Conservation (phyloP, 352 stramenopile genomes). For the Pythium monospermum region DNA sequence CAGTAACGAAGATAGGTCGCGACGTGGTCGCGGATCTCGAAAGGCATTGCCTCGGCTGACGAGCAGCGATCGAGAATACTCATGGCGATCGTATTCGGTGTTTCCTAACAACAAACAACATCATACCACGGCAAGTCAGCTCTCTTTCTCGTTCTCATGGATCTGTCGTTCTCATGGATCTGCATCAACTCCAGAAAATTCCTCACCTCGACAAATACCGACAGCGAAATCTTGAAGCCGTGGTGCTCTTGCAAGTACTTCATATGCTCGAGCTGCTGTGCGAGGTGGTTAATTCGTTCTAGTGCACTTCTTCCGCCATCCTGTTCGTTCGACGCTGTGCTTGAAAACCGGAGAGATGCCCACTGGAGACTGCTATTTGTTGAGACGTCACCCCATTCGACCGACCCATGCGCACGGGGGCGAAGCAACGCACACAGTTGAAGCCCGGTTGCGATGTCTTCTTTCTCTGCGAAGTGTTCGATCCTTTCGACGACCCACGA, state of each 20-base stretch:
- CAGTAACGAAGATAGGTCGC: constrained; percentile 42
- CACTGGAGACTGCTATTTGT: constrained; percentile 12
- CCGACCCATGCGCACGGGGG: too few relatives aligned
- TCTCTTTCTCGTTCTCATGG: not conserved
- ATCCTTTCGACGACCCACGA: constrained; percentile 13
- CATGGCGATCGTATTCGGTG: constrained; percentile 60
- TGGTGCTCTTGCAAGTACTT: constrained; percentile 39
- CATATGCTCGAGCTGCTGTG: constrained; percentile 46
- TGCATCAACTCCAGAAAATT: too few relatives aligned
- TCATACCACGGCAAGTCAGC: not conserved
- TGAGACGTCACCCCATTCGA: not conserved
- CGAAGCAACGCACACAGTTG: constrained; percentile 16
- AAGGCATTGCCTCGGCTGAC: constrained; percentile 26
- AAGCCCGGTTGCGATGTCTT: constrained; percentile 20
- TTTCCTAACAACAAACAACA: constrained; percentile 29
- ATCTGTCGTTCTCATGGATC: too few relatives aligned
- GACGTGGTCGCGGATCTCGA: constrained; percentile 40
- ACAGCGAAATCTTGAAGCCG: constrained; percentile 52
- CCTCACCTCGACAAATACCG: constrained; percentile 39
- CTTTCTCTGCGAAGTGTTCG: constrained; percentile 6
- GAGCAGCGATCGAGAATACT: constrained; percentile 60
- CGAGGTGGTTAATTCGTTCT: constrained; percentile 27
- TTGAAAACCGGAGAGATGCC: constrained; percentile 6
- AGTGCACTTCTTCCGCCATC: not conserved
- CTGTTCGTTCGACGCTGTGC: constrained; percentile 15